Conservation (phyloP, 2,329 filamentous ascomycete genomes). For the Fusarium decemcellulare region DNA sequence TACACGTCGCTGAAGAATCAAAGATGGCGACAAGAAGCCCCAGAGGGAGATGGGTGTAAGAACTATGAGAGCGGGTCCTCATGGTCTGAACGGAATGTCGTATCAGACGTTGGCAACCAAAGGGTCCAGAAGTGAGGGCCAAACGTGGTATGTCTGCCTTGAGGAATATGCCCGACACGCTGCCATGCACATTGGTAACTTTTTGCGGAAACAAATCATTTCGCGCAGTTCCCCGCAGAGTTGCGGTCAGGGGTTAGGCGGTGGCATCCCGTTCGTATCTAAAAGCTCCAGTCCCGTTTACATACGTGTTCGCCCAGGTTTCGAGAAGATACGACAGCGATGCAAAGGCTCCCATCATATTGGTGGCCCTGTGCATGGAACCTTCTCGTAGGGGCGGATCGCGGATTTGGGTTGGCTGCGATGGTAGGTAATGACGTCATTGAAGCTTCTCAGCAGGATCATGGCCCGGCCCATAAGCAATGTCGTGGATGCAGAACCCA, state of each 20-base stretch:
- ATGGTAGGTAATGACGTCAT: conserved; percentile 42
- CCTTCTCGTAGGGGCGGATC: conserved; percentile 15
- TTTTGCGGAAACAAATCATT: background rate
- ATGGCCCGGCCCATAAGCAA: conserved; percentile 19
- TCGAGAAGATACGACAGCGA: background rate
- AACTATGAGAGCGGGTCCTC: background rate
- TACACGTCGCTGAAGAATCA: background rate
- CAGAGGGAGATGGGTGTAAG: background rate
- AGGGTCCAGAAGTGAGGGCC: background rate
- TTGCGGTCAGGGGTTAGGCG: background rate
- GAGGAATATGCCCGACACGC: background rate
- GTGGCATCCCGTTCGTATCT: background rate
- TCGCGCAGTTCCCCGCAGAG: background rate
- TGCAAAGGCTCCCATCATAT: background rate
- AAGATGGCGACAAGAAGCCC: background rate
- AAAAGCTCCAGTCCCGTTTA: conserved; percentile 1
- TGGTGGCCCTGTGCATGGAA: conserved; percentile 12
- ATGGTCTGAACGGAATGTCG: background rate
- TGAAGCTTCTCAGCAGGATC: conserved; percentile 38
- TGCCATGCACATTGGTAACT: background rate
- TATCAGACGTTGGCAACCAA: background rate
- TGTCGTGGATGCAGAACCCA: conserved; percentile 19
- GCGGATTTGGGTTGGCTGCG: background rate
- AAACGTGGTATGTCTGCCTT: background rate
- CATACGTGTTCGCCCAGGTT: no score